phyloP scores from a whole-genome alignment of 176 grass and related monocot genomes.

The Tillandsia fasciculata region DNA sequence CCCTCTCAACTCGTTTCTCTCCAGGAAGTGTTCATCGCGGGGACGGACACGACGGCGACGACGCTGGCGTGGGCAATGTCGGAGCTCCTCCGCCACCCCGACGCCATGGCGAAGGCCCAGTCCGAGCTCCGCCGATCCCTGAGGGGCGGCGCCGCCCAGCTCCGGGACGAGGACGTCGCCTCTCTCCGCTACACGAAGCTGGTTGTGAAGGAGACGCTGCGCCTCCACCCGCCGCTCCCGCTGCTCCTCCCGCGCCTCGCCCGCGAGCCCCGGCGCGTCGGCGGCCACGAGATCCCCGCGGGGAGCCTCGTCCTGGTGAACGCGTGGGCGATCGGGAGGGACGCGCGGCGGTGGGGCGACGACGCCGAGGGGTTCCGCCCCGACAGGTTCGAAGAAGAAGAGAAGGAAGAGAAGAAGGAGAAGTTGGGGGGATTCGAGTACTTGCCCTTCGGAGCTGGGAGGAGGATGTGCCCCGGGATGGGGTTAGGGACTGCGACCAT shows the following conservation, averaged over 20 bases:
- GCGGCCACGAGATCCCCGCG: conserved; percentile 27
- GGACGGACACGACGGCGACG: conserved; percentile 42
- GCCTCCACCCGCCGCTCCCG: conserved; percentile 34
- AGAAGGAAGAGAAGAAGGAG: background rate
- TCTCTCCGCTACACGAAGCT: conserved; percentile 51
- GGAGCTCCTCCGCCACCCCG: conserved; percentile 58
- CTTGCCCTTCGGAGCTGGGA: conserved; percentile 58
- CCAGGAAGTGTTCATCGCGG: conserved; percentile 45
- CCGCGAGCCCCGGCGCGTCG: conserved; percentile 17
- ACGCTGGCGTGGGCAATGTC: conserved; percentile 65
- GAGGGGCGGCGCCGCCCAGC: conserved; percentile 34
- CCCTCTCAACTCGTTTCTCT: no score
- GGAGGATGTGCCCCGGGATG: conserved; percentile 7
- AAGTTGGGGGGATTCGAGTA: conserved; percentile 47
- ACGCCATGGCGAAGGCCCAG: conserved; percentile 26
- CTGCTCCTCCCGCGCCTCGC: conserved; percentile 31
- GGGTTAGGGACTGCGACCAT: background rate
- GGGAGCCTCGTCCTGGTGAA: conserved; percentile 51
- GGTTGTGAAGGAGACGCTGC: conserved; percentile 57
- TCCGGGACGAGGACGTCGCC: conserved; percentile 28
- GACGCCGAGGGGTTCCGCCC: conserved; percentile 54
- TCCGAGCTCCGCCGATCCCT: conserved; percentile 34
- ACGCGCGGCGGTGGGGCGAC: conserved; percentile 37
- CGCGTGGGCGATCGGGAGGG: conserved; percentile 45
- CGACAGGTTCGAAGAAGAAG: conserved; percentile 39